Base-by-base conservation (phyloP, 2,329 filamentous ascomycete genomes). In the Nemania diffusa region DNA sequence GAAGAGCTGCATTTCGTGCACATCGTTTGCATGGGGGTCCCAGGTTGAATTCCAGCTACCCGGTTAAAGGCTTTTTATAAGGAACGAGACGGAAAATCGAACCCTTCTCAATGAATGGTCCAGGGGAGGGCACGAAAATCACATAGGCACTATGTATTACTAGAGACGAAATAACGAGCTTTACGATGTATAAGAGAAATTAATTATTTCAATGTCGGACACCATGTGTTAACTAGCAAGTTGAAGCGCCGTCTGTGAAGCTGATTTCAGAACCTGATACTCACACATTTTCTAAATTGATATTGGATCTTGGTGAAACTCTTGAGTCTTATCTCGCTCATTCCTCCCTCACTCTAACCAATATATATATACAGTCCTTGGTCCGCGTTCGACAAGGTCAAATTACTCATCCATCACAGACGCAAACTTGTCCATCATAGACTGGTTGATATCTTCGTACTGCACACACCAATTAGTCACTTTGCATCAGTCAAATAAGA, bases 401-500 rank as follows among this genome's bases (percentile, higher is more conserved):
- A 42, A 62, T 81, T 94, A 99, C 87, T 98, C 95, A 81, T 99
- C 96, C 79, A 93, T 89, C 68, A 99, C 95, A 44, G 94, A 91
- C 57, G 96, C 96, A 83, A 99, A 99, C 84, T 97, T 97, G 84
- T 99, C 96, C 74, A 92, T 90, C 94, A 99, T 95, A 75, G 89
- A 86, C 83, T 97, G 93, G 75, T 96, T 87, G 75, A 98, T 89
- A 74, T 90, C 90, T 86, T 98, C 96, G 81, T 98, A 99, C 92
- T 96, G 42, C 53, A 57, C 58, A 46, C n/a, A 26, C 32, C 2
- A 26, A 42, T 55, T 63, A 63, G 53, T 53, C 52, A 65, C 29
- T 57, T 26, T 27, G 24, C 9, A 53, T 22, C 3, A 53, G 24
- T 32, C 8, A 42, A 44, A 1, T 40, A 17, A 22, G 27, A 9